These are phyloP conservation scores for Apiospora phragmitis DNA, from an alignment of 2,329 filamentous ascomycete species.

Conservation along the genomic window DNA sequence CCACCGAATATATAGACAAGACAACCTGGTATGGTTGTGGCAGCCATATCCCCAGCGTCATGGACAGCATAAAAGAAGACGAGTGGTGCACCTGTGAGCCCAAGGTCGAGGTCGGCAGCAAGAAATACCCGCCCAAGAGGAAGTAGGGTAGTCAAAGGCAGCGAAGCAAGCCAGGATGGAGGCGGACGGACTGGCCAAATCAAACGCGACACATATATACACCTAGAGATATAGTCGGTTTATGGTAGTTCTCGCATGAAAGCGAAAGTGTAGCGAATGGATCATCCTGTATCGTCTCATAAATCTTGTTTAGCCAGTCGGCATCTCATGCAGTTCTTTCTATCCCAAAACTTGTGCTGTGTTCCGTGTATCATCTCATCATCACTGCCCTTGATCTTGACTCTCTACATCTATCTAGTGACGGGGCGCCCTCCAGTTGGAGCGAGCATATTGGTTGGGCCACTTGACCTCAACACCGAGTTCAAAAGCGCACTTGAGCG, in stretches of 20 bases:
- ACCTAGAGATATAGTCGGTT: background rate
- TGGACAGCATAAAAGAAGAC: conserved; percentile 5
- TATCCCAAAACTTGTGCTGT: background rate
- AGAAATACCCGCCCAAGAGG: conserved; percentile 66
- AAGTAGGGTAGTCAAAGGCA: conserved; percentile 19
- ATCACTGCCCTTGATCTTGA: background rate
- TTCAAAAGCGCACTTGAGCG: conserved; percentile 71
- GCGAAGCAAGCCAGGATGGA: background rate
- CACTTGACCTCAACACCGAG: conserved; percentile 70
- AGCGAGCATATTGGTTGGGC: conserved; percentile 64
- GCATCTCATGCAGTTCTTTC: background rate
- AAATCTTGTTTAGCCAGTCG: background rate
- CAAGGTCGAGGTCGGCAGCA: conserved; percentile 60
- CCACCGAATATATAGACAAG: conserved; percentile 45
- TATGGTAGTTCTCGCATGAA: background rate
- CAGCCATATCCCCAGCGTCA: conserved; percentile 38
- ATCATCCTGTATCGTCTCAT: background rate
- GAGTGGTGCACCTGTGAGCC: conserved; percentile 68
- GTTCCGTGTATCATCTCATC: background rate
- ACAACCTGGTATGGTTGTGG: conserved; percentile 66
- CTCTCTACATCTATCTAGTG: conserved; percentile 21
- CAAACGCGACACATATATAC: background rate
- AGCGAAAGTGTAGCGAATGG: background rate
- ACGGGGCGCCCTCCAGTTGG: conserved; percentile 30
- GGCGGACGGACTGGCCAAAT: background rate